Evolutionary conservation across 1,284 basidiomycete species (phyloP), one percentile per base, ranked within the genome.

Genomic region (Melanopsichium pennsylvanicum): DNA sequence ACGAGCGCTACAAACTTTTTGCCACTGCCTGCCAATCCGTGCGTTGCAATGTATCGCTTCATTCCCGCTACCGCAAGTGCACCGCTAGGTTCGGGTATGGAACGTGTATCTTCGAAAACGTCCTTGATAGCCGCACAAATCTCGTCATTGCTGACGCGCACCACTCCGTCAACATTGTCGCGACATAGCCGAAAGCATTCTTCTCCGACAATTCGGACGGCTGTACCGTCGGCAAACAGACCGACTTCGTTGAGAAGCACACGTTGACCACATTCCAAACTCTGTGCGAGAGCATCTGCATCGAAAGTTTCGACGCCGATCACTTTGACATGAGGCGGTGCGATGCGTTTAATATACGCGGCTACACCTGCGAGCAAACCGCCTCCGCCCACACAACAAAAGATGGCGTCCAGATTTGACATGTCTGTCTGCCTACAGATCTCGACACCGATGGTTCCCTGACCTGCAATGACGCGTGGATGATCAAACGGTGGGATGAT

Each of bases 71-170:
- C 85, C 0, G 90, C 90, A 5, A 97, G 86, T 0, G 96, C 95
- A n/a, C 96, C 96, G 1, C 96, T 90, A 0, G 96, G 96, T 82
- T 99, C 96, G 2, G 95, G 95, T 18, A 81, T 70, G 15, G 73
- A 70, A 3, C 79, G 63, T 0, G 78, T 80, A 36, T 81, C 79
- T 85, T 98, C 94, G 77, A 97, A 99, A 22, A 97, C 89, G 79
- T 98, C 96, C 83, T 97, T 97, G 84, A 98, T 97, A 15, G 94
- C 93, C 4, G 96, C 96, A 80, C 96, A 99, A 50, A 99, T 89
- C 81, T 96, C 96, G 78, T 99, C 96, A 69, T 96, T 98, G 80
- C 90, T 88, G 18, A 91, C 92, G 70, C 90, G 86, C 35, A 94
- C 88, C 27, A 98, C 84, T 9, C 87, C 89, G 75, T 97, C 93